Evolutionary conservation across 345 rosid species (phyloP).

Genomic region (Euclidium syriacum): DNA sequence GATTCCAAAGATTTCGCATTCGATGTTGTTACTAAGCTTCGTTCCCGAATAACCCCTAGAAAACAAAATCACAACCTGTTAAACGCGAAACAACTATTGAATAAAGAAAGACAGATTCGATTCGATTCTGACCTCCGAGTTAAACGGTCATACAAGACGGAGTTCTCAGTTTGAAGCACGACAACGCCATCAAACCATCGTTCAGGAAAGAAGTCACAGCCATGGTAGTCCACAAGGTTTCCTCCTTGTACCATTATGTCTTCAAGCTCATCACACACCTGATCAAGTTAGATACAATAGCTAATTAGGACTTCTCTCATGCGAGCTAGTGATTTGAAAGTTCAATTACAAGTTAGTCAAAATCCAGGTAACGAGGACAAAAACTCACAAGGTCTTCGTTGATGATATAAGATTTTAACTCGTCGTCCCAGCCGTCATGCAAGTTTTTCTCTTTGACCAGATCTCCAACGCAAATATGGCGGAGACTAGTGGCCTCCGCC

Average conservation of each 20-base stretch:
- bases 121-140: slow-evolving; percentile 50
- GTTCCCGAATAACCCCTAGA: slow-evolving; percentile 66
- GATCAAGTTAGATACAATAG: slow-evolving; percentile 2
- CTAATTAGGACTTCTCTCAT: background rate
- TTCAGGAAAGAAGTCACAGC: slow-evolving; percentile 85
- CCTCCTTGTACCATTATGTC: slow-evolving; percentile 83
- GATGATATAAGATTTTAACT: slow-evolving; percentile 64
- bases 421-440: slow-evolving; percentile 88
- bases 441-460: slow-evolving; percentile 73
- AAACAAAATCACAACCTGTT: background rate
- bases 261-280: slow-evolving; percentile 95
- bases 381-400: slow-evolving; percentile 64
- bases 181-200: slow-evolving; percentile 84
- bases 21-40: slow-evolving; percentile 76
- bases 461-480: slow-evolving; percentile 76
- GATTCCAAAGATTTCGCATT: slow-evolving; percentile 76
- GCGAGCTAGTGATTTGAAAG: background rate
- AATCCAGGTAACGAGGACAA: too few species aligned
- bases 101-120: background rate
- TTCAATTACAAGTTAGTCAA: background rate
- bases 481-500: slow-evolving; percentile 64
- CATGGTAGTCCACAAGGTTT: slow-evolving; percentile 79
- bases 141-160: slow-evolving; percentile 71
- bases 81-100: background rate
- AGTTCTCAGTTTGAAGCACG: slow-evolving; percentile 78